Percentiles rank a stretch among this genome's conserved stretches.
These are phyloP conservation scores for Bidens hawaiensis DNA, from an alignment of 140 eudicot species.

Conservation along the genomic window DNA sequence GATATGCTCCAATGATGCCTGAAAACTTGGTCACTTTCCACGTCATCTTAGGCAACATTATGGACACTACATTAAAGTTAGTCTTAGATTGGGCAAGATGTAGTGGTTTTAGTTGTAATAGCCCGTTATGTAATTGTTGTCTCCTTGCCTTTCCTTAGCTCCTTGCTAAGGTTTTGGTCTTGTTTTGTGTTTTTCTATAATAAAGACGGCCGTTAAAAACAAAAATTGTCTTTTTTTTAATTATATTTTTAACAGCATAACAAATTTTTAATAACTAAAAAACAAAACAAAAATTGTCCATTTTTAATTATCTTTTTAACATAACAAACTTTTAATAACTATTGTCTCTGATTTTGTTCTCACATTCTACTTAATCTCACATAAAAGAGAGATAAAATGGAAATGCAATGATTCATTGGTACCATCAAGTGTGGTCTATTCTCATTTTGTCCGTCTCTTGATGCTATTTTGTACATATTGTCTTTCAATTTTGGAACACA, in stretches of 20 bases:
- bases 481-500: slow-evolving; percentile 26
- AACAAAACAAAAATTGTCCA: slow-evolving; percentile 9
- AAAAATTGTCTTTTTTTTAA: slow-evolving; percentile 15
- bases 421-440: slow-evolving; percentile 42
- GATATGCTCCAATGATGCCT: no score
- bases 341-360: slow-evolving; percentile 4
- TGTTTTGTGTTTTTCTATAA: slow-evolving; percentile 14
- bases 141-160: no score
- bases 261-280: not conserved
- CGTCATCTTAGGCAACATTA: no score
- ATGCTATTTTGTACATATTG: slow-evolving; percentile 31
- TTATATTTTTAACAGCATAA: not conserved
- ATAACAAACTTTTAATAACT: not conserved
- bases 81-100: no score
- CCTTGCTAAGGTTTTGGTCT: no score
- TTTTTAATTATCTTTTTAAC: not conserved
- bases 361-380: not conserved
- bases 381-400: slow-evolving; percentile 4
- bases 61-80: no score
- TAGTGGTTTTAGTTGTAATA: no score
- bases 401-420: slow-evolving; percentile 33
- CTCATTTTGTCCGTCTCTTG: slow-evolving; percentile 33
- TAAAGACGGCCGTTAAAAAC: no score
- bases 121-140: no score
- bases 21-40: no score